phyloP scores from a whole-genome alignment of 1,284 basidiomycete species.

The Ustilago trichophora region DNA sequence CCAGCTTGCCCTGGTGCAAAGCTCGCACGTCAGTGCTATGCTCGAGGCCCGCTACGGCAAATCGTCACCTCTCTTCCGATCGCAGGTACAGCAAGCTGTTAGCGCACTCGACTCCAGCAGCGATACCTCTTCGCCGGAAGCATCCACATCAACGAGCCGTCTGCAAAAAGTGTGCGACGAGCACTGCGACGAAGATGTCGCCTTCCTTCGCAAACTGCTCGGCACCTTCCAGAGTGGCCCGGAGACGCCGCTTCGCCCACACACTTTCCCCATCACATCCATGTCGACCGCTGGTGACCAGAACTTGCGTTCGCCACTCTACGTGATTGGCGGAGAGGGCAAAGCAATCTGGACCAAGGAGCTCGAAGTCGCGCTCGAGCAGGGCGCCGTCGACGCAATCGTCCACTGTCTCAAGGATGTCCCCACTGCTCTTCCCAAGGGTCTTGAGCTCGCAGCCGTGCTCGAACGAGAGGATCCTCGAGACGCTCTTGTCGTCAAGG shows the following conservation, averaged over 20 bases:
- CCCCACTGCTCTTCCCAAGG: constrained; percentile 84
- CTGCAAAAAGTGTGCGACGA: constrained; percentile 26
- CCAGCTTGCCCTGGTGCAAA: constrained; percentile 60
- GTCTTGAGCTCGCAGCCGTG: constrained; percentile 86
- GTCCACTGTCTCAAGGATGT: constrained; percentile 95
- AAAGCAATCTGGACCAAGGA: constrained; percentile 96
- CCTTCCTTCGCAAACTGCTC: constrained; percentile 26
- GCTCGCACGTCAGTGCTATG: constrained; percentile 58
- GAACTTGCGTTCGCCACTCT: constrained; percentile 76
- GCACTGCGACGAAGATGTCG: constrained; percentile 29
- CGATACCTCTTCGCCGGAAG: not conserved
- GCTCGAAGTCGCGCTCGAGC: constrained; percentile 82
- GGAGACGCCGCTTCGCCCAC: constrained; percentile 25
- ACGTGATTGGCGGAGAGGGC: constrained; percentile 69
- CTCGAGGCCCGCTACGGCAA: constrained; percentile 57
- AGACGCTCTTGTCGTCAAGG: constrained; percentile 88
- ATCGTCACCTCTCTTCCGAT: constrained; percentile 51
- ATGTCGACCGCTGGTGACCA: constrained; percentile 92
- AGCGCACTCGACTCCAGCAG: not conserved
- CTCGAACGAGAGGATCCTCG: constrained; percentile 87
- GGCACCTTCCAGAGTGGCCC: constrained; percentile 11
- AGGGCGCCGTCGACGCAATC: constrained; percentile 84
- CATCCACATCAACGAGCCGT: constrained; percentile 9
- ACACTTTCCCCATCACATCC: constrained; percentile 72
- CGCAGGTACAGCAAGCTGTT: constrained; percentile 10